Evolutionary conservation across 768 basidiomycete species (phyloP), one percentile per base, ranked within the genome.

Genomic region (Naganishia vaughanmartiniae): DNA sequence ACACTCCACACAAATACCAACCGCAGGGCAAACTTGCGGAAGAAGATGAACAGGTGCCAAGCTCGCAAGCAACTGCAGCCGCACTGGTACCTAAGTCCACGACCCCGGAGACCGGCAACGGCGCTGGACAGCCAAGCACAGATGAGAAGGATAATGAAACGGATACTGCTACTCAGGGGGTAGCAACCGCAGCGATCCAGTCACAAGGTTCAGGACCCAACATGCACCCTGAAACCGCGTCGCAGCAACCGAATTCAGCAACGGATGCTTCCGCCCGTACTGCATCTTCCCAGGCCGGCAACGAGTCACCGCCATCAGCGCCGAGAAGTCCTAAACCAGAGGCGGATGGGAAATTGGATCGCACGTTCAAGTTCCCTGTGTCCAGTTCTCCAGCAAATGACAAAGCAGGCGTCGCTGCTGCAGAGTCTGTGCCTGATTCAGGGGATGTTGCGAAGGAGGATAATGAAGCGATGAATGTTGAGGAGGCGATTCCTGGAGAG

Each of bases 321-420:
- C 77, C 78, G 28, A 78, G 73, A 53, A 79, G 77, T 73, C 80
- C 80, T 4, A 77, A 77, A 72, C 77, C 80, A 10, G 80, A 81
- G 67, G 77, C 77, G 31, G 76, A 76, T 56, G 80, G 80, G 6
- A 81, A 78, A 51, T 55, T 81, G 30, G 80, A 81, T 73, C 76
- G 79, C 14, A 70, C 72, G 6, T 80, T 80, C 76, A 79, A 77
- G 57, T 80, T 80, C 73, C 79, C 79, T 30, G 48, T 36, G 24
- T 42, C 56, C 15, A 65, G 60, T 51, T 45, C 70, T 19, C 58
- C 63, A 6, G 67, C 60, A 6, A 26, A 63, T 45, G 39, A 63
- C 2, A 26, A 63, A 26, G 26, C 39, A 19, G 24, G 11, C 2
- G 17, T 28, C n/a, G 28, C 31, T 11, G 39, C 42, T 1, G 15